phyloP scores from a whole-genome alignment of 2,329 filamentous ascomycete genomes.

The Pseudogymnoascus sp. region DNA sequence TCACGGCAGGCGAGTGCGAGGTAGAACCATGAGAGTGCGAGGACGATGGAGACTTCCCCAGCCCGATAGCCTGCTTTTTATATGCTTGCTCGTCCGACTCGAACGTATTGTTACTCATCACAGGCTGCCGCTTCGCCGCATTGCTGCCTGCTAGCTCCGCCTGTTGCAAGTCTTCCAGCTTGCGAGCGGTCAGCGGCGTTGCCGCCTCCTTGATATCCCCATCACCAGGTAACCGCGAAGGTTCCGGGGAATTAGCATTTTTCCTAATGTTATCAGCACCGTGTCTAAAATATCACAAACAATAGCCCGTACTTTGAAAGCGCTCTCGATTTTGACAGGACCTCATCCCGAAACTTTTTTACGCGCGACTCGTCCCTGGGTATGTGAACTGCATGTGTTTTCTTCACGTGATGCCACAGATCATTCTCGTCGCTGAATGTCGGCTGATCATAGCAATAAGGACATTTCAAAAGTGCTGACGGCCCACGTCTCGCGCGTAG shows the following conservation, averaged over 20 bases:
- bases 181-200: not conserved
- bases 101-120: slow-evolving; percentile 6
- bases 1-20: not conserved
- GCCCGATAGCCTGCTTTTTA: slow-evolving; percentile 4
- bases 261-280: not conserved
- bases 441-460: not conserved
- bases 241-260: not conserved
- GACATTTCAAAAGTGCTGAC: not conserved
- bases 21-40: not conserved
- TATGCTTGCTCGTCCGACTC: not conserved
- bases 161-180: not conserved
- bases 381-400: not conserved
- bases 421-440: not conserved
- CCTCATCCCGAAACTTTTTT: not conserved
- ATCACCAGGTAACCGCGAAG: not conserved
- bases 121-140: not conserved
- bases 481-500: not conserved
- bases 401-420: not conserved
- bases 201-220: not conserved
- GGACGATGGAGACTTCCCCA: not conserved
- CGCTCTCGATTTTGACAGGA: not conserved
- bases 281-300: not conserved
- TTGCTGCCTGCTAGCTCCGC: not conserved
- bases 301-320: not conserved
- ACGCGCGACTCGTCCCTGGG: not conserved